Percentiles rank a stretch among this genome's conserved stretches.
Conservation (phyloP, 306 rosid genomes). For the Acacia melanoxylon region DNA sequence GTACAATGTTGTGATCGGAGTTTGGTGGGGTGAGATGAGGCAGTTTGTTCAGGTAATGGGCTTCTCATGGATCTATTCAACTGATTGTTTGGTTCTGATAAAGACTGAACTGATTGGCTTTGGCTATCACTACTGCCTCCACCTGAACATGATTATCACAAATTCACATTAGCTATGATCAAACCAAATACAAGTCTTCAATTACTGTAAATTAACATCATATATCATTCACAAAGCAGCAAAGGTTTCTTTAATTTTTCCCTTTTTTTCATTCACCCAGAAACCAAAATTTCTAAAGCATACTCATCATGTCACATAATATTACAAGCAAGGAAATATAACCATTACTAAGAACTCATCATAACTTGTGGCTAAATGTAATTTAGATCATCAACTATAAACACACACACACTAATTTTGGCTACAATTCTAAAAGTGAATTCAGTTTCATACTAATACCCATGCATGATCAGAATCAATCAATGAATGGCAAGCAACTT, state of each 20-base stretch:
- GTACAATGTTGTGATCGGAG: slow-evolving; percentile 4
- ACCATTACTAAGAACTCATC: too few species aligned
- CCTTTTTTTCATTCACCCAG: too few species aligned
- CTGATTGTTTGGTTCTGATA: slow-evolving; percentile 17
- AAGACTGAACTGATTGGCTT: slow-evolving; percentile 55
- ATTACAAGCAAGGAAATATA: neutral
- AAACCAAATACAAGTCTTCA: neutral
- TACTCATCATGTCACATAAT: neutral
- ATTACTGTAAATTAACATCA: neutral
- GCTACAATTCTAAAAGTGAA: neutral
- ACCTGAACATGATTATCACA: slow-evolving; percentile 39
- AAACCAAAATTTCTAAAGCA: neutral
- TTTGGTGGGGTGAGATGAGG: slow-evolving; percentile 32
- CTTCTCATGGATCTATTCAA: slow-evolving; percentile 19
- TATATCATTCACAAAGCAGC: neutral
- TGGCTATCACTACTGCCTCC: slow-evolving; percentile 48
- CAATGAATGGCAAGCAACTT: neutral
- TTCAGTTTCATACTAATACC: neutral
- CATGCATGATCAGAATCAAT: neutral
- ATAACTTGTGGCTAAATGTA: neutral
- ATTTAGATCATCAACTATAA: neutral
- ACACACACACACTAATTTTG: neutral
- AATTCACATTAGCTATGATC: neutral
- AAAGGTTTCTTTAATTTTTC: neutral
- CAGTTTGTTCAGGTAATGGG: slow-evolving; percentile 38